Evolutionary conservation across 73 alveolate genomes (phyloP), one percentile per base, ranked within the genome.

Genomic region (Uronychia setigera): DNA sequence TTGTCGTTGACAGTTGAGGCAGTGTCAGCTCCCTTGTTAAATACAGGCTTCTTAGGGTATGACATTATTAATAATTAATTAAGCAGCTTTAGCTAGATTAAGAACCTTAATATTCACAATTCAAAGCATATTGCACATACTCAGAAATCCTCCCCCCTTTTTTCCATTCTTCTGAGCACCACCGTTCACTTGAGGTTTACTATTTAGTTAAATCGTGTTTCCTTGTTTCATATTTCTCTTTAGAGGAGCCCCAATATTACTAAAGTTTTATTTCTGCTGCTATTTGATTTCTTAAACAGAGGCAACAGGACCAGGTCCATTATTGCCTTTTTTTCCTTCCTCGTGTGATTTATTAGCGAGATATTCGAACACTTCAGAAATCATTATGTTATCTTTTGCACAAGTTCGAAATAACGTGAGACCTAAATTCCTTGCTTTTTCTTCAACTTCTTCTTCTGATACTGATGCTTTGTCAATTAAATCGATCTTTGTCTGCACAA

Each of bases 401-500:
- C 99, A 93, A 32, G 97, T 96, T 91, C 93, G 88, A 85, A 93
- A 89, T 84, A 96, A 88, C 84, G 93, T 88, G 29, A 94, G 76
- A 0, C 92, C 90, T 81, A 95, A 83, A 86, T 96, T 90, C 58
- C 94, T 92, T 30, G 97, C 93, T 46, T 94, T 59, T 57, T 60
- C 79, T 57, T 91, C 95, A 31, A 94, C 96, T 78, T 96, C 97
- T 80, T 89, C 91, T 33, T 91, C 93, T 1, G 90, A 92, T 76
- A 95, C 89, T 81, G 77, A 95, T 78, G 93, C 92, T 26, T 97
- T 88, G 74, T 97, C 96, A 81, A 89, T 92, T 76, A 97, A 84
- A 81, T 97, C 99, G 32, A 95, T 93, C 91, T 96, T 91, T 29
- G 95, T 86, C 90, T 87, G 92, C 32, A 97, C 98, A 31, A 97